Conservation (phyloP, 2,329 filamentous ascomycete species). For the Cercospora sp. region DNA sequence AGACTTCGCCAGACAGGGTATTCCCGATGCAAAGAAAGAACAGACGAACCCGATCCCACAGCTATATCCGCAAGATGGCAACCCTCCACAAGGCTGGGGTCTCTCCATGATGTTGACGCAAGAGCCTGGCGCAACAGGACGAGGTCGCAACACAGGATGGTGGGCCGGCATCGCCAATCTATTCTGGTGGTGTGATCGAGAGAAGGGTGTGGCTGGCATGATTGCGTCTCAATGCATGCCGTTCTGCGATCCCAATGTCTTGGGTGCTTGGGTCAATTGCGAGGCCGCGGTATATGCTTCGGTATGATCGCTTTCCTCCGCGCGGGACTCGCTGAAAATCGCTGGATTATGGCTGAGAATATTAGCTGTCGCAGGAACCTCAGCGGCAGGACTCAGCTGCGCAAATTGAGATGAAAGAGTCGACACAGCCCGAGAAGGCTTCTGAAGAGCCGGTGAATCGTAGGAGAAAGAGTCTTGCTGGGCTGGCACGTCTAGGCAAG, state of each 20-base stretch:
- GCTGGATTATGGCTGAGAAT: constrained; percentile 9
- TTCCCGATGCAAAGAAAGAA: constrained; percentile 39
- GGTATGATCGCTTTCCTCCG: background rate
- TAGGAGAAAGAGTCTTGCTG: background rate
- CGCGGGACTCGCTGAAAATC: background rate
- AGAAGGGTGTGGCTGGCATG: constrained; percentile 43
- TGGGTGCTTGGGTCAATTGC: constrained; percentile 18
- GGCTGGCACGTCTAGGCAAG: background rate
- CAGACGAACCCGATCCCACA: constrained; percentile 46
- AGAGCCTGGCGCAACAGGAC: constrained; percentile 40
- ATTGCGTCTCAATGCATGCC: constrained; percentile 43
- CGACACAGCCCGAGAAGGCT: background rate
- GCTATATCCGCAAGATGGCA: constrained; percentile 35
- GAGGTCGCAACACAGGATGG: constrained; percentile 39
- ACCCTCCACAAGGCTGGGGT: constrained; percentile 65
- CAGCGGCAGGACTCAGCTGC: background rate
- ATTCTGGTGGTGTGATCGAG: constrained; percentile 44
- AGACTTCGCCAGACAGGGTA: constrained; percentile 39
- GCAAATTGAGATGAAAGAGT: background rate
- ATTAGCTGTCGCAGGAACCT: constrained; percentile 6
- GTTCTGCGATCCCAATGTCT: constrained; percentile 39
- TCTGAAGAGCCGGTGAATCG: background rate
- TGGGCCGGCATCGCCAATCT: constrained; percentile 43
- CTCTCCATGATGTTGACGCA: constrained; percentile 45
- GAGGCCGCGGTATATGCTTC: constrained; percentile 20